phyloP scores from a whole-genome alignment of 2,329 filamentous ascomycete species.

The Diaporthe sp. region DNA sequence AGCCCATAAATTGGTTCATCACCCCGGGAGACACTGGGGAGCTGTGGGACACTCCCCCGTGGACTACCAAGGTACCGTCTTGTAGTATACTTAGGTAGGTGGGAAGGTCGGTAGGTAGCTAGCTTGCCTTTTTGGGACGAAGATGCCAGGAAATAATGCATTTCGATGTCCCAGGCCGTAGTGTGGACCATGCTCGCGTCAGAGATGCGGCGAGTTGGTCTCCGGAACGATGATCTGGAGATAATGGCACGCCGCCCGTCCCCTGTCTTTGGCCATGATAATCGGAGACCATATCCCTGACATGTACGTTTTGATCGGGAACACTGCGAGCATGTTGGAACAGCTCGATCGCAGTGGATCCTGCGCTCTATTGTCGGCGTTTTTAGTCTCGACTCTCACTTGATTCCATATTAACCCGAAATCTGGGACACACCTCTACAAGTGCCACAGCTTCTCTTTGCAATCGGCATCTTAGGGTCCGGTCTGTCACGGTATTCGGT shows the following conservation, averaged over 20 bases:
- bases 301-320: slow-evolving; percentile 6
- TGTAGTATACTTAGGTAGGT: background rate
- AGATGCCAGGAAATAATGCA: slow-evolving; percentile 4
- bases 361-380: background rate
- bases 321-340: slow-evolving; percentile 4
- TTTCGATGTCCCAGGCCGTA: slow-evolving; percentile 1
- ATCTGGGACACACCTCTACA: background rate
- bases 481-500: too few species aligned
- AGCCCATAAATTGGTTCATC: background rate
- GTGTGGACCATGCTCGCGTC: slow-evolving; percentile 14
- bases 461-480: background rate
- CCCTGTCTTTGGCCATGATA: background rate
- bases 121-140: background rate
- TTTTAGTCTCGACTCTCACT: background rate
- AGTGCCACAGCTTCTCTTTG: slow-evolving; percentile 4
- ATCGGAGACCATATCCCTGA: background rate
- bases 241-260: background rate
- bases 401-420: background rate
- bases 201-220: background rate
- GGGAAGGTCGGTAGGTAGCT: background rate
- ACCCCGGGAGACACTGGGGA: too few species aligned
- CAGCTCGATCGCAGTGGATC: background rate
- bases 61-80: background rate
- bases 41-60: background rate
- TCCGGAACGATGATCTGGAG: background rate